Percentiles rank a stretch among this genome's conserved stretches.
Evolutionary conservation across 1,284 basidiomycete genomes (phyloP).

Genomic region (Austroboletus niveus): DNA sequence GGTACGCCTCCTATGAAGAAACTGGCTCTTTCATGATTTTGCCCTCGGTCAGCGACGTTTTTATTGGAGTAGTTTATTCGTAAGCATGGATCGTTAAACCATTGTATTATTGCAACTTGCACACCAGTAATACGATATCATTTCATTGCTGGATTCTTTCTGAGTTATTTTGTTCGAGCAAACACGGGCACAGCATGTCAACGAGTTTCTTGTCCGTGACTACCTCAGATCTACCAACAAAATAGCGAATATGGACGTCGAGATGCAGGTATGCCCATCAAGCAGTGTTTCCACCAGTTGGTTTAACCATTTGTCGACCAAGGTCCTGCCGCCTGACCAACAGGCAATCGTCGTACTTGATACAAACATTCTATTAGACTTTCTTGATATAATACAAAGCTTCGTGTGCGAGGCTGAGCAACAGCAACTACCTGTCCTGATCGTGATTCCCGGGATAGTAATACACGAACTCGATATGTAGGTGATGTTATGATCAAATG

Average conservation of each 20-base stretch:
- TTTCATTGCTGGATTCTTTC: background rate
- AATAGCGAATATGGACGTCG: constrained; percentile 61
- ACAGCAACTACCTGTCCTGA: constrained; percentile 45
- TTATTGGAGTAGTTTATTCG: constrained; percentile 39
- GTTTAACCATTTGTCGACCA: background rate
- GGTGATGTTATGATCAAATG: constrained; percentile 18
- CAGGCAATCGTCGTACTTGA: constrained; percentile 59
- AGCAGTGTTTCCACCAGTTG: background rate
- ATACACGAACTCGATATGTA: constrained; percentile 73
- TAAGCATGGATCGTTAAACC: constrained; percentile 20
- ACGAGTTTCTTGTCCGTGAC: background rate
- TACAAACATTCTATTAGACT: constrained; percentile 69
- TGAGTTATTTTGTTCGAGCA: background rate
- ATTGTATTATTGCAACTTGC: constrained; percentile 25
- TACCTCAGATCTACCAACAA: constrained; percentile 47
- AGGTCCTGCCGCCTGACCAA: constrained; percentile 42
- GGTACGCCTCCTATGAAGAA: constrained; percentile 61
- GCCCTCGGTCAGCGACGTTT: constrained; percentile 15
- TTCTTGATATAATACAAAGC: constrained; percentile 57
- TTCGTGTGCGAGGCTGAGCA: constrained; percentile 63
- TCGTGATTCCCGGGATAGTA: constrained; percentile 70
- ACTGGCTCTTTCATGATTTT: constrained; percentile 40
- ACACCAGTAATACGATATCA: constrained; percentile 18
- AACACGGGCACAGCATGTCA: too few relatives aligned
- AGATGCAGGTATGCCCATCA: constrained; percentile 52